Percentiles rank a stretch among this genome's conserved stretches.
Conservation (phyloP, 2,329 filamentous ascomycete species). For the Lasiodiplodia citricola region DNA sequence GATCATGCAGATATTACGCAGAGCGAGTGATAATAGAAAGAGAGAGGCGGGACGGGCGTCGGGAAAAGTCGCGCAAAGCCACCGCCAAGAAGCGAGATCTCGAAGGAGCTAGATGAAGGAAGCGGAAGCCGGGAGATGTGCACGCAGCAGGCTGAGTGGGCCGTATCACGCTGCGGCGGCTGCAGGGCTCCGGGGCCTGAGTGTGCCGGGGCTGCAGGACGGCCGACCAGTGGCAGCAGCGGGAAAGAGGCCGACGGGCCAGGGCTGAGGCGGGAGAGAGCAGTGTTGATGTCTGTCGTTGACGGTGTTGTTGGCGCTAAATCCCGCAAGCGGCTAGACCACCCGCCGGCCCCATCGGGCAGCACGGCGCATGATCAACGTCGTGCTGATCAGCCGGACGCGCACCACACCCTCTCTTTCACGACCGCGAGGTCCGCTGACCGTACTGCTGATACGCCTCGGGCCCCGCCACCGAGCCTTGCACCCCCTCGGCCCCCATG, state of each 20-base stretch:
- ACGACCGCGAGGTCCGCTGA: constrained; percentile 45
- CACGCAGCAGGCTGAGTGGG: constrained; percentile 1
- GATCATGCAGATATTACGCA: background rate
- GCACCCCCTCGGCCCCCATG: constrained; percentile 14
- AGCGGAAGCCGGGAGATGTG: constrained; percentile 19
- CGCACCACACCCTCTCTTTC: constrained; percentile 29
- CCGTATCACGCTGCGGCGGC: constrained; percentile 7
- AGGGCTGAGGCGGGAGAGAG: background rate
- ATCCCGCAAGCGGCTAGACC: constrained; percentile 9
- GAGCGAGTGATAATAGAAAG: background rate
- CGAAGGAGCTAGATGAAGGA: constrained; percentile 15
- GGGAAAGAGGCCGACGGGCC: background rate
- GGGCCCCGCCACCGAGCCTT: constrained; percentile 19
- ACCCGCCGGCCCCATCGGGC: constrained; percentile 17
- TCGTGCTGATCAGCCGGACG: constrained; percentile 24
- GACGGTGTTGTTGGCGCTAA: constrained; percentile 9
- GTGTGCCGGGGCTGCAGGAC: constrained; percentile 5
- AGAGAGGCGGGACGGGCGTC: background rate
- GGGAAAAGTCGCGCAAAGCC: background rate
- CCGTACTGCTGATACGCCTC: constrained; percentile 43
- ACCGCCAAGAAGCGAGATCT: background rate
- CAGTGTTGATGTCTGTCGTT: constrained; percentile 17
- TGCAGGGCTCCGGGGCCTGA: constrained; percentile 3
- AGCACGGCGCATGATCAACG: constrained; percentile 24
- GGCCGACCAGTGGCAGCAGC: background rate